Conservation (phyloP, 257 asterid genomes). For the Dorcoceras hygrometricum region DNA sequence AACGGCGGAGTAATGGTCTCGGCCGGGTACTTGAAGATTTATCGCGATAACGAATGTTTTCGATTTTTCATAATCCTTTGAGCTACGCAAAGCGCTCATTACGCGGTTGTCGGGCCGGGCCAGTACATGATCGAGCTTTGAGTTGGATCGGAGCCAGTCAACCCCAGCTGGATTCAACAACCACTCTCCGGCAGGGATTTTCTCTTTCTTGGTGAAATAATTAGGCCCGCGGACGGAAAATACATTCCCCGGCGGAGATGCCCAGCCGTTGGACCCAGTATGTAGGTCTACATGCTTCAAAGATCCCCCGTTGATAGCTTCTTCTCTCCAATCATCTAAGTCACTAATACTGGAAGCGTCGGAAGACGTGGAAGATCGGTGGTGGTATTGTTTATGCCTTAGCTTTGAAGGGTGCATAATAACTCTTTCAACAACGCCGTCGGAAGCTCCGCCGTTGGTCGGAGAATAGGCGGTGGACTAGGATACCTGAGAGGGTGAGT, state of each 20-base stretch:
- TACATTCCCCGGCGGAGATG: conserved; percentile 78
- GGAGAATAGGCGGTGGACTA: conserved; percentile 1
- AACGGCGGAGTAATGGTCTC: conserved; percentile 85
- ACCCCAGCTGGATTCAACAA: conserved; percentile 82
- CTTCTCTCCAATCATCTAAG: conserved; percentile 58
- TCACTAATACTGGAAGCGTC: conserved; percentile 21
- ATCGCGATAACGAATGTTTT: conserved; percentile 66
- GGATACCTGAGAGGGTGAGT: background rate
- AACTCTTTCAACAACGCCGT: conserved; percentile 25
- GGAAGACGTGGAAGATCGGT: conserved; percentile 31
- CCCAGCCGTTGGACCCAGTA: conserved; percentile 90
- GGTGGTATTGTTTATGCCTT: conserved; percentile 46
- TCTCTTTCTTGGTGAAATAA: conserved; percentile 57
- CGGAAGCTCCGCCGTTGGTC: conserved; percentile 33
- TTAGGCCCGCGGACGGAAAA: conserved; percentile 70
- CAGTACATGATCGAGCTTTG: conserved; percentile 78
- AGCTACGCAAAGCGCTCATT: conserved; percentile 45
- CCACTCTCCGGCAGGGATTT: conserved; percentile 65
- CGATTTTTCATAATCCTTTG: conserved; percentile 32
- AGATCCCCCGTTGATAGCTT: conserved; percentile 66
- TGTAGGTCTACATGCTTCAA: conserved; percentile 63
- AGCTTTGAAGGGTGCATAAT: conserved; percentile 53
- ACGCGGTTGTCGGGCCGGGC: conserved; percentile 77
- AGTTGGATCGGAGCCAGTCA: conserved; percentile 86
- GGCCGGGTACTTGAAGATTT: conserved; percentile 84